phyloP scores from a whole-genome alignment of 495 filamentous ascomycete species.

The Astrothelium subdiscretum region DNA sequence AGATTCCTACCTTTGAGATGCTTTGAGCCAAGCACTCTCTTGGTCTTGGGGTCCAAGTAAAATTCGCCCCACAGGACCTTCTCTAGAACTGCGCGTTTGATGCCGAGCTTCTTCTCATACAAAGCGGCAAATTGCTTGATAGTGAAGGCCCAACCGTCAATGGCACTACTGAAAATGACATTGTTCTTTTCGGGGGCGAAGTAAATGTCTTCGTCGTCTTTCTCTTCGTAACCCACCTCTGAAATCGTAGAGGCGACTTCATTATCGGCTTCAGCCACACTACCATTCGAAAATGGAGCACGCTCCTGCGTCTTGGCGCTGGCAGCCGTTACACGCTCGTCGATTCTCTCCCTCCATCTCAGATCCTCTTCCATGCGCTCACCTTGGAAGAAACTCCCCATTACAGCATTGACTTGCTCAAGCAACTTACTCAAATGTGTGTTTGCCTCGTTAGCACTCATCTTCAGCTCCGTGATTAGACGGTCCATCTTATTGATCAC shows the following conservation, averaged over 20 bases:
- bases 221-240: conserved; percentile 57
- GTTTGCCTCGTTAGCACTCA: conserved; percentile 83
- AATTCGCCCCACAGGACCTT: conserved; percentile 96
- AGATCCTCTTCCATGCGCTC: conserved; percentile 98
- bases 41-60: conserved; percentile 95
- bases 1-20: conserved; percentile 83
- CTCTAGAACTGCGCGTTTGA: conserved; percentile 81
- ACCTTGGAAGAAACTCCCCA: conserved; percentile 95
- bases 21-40: conserved; percentile 77
- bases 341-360: conserved; percentile 88
- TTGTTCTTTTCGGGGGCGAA: conserved; percentile 98
- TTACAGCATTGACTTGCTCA: conserved; percentile 93
- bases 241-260: conserved; percentile 28
- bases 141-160: conserved; percentile 98
- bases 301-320: conserved; percentile 37
- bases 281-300: neutral
- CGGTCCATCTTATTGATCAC: conserved; percentile 98
- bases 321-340: conserved; percentile 54
- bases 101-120: conserved; percentile 94
- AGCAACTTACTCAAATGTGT: conserved; percentile 79
- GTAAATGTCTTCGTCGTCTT: conserved; percentile 94
- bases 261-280: conserved; percentile 32
- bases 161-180: conserved; percentile 94
- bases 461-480: conserved; percentile 81
- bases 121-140: conserved; percentile 84